These are phyloP conservation scores for Astragalus membranaceus DNA, from an alignment of 306 rosid genomes.

Conservation along the genomic window DNA sequence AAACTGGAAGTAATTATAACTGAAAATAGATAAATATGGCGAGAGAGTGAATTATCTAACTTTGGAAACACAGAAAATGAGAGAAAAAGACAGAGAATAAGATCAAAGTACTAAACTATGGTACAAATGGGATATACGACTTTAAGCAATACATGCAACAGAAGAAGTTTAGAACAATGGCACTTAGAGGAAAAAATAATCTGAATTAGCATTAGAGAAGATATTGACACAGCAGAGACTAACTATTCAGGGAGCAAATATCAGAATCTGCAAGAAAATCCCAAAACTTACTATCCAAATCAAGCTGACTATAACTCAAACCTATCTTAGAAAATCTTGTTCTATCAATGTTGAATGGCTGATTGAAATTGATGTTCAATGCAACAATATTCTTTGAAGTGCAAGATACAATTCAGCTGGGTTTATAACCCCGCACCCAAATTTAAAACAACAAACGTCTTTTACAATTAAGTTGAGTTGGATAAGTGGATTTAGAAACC, in stretches of 20 bases:
- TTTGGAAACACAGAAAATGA: too few relatives aligned
- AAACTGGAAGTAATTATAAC: too few relatives aligned
- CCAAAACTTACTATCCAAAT: background rate
- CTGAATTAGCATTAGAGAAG: background rate
- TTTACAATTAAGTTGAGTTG: too few relatives aligned
- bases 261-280: background rate
- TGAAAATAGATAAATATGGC: too few relatives aligned
- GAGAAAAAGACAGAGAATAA: too few relatives aligned
- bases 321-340: background rate
- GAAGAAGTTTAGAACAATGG: conserved; percentile 26
- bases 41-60: too few relatives aligned
- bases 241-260: background rate
- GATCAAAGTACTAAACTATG: too few relatives aligned
- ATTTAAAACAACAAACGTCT: too few relatives aligned
- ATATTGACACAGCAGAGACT: background rate
- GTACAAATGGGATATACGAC: too few relatives aligned
- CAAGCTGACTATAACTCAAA: background rate
- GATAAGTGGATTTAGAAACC: too few relatives aligned
- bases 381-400: background rate
- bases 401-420: background rate
- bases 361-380: background rate
- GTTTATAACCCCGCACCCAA: too few relatives aligned
- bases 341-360: background rate
- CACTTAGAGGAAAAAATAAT: background rate
- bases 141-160: too few relatives aligned